Conservation (phyloP, 23 red algal species). For the Pyropia yezoensis region DNA sequence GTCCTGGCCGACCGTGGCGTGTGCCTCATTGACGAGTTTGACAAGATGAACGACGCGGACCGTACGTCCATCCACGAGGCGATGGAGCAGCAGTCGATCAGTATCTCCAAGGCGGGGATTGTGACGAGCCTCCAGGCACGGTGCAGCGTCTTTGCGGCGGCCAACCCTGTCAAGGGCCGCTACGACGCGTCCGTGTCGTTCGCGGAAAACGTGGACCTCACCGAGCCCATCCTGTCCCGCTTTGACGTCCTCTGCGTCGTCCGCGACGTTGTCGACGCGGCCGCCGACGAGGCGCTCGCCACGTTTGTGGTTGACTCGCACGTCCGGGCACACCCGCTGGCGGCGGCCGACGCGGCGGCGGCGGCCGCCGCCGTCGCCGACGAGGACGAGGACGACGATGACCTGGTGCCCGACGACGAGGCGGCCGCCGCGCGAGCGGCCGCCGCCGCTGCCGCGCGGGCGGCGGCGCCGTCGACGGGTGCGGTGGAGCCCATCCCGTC, state of each 20-base stretch:
- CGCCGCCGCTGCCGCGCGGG: too few species aligned
- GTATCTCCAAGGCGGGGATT: constrained; percentile 97
- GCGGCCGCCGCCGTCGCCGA: not conserved
- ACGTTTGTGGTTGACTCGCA: constrained; percentile 94
- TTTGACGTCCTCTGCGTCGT: constrained; percentile 98
- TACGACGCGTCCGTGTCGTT: constrained; percentile 93
- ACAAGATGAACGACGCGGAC: constrained; percentile 99
- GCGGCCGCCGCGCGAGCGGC: not conserved
- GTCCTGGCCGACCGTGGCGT: constrained; percentile 92
- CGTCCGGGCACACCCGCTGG: constrained; percentile 69
- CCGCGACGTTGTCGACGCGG: constrained; percentile 71
- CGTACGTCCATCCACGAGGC: constrained; percentile 99
- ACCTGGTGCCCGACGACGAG: constrained; percentile 12
- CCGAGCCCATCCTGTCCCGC: constrained; percentile 95
- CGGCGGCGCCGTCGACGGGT: not conserved
- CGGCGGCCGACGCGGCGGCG: constrained; percentile 8
- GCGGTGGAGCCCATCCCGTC: constrained; percentile 64
- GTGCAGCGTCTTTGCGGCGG: constrained; percentile 92
- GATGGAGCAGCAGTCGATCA: constrained; percentile 99
- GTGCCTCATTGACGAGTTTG: constrained; percentile 99
- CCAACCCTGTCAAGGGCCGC: constrained; percentile 92
- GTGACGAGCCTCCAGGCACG: constrained; percentile 94
- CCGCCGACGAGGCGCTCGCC: constrained; percentile 81
- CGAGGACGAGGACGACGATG: constrained; percentile 11
- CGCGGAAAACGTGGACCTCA: constrained; percentile 94